Evolutionary conservation across 2,329 filamentous ascomycete species (phyloP).

Genomic region (Alternaria triticimaculans): DNA sequence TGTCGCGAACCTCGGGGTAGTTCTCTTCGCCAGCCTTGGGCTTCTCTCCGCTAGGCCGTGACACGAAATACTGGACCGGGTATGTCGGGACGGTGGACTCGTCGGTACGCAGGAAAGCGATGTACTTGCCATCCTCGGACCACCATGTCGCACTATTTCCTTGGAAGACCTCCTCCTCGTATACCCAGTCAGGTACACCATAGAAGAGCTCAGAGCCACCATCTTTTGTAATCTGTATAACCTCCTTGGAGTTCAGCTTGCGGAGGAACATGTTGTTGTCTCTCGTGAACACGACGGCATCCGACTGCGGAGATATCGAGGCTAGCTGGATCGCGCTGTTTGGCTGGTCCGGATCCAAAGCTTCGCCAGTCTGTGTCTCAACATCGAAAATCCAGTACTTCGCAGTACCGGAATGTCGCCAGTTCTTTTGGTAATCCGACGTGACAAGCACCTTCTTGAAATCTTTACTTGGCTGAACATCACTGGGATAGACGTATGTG

Average conservation of each 20-base stretch:
- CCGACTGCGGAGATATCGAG: slow-evolving; percentile 84
- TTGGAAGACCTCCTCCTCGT: slow-evolving; percentile 83
- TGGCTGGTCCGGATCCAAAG: slow-evolving; percentile 74
- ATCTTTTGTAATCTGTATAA: slow-evolving; percentile 80
- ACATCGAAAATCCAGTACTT: slow-evolving; percentile 95
- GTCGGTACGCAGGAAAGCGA: slow-evolving; percentile 93
- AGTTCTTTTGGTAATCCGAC: slow-evolving; percentile 75
- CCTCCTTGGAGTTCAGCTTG: slow-evolving; percentile 64
- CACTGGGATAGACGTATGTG: slow-evolving; percentile 62
- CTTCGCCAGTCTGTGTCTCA: slow-evolving; percentile 74
- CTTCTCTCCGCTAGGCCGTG: slow-evolving; percentile 76
- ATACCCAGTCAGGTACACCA: slow-evolving; percentile 96
- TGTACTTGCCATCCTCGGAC: slow-evolving; percentile 85
- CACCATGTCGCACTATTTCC: slow-evolving; percentile 91
- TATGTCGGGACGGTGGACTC: slow-evolving; percentile 91
- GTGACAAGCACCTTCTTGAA: slow-evolving; percentile 86
- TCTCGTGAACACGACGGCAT: slow-evolving; percentile 86
- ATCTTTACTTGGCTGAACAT: slow-evolving; percentile 79
- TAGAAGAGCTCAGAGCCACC: slow-evolving; percentile 92
- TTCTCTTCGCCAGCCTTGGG: slow-evolving; percentile 76
- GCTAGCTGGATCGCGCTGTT: slow-evolving; percentile 79
- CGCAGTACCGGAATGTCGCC: slow-evolving; percentile 87
- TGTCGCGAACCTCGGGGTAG: slow-evolving; percentile 87
- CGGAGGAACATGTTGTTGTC: slow-evolving; percentile 91
- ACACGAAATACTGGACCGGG: slow-evolving; percentile 91